These are phyloP conservation scores for Lasiodiplodia gonubiensis DNA, from an alignment of 2,329 filamentous ascomycete genomes.

Conservation along the genomic window DNA sequence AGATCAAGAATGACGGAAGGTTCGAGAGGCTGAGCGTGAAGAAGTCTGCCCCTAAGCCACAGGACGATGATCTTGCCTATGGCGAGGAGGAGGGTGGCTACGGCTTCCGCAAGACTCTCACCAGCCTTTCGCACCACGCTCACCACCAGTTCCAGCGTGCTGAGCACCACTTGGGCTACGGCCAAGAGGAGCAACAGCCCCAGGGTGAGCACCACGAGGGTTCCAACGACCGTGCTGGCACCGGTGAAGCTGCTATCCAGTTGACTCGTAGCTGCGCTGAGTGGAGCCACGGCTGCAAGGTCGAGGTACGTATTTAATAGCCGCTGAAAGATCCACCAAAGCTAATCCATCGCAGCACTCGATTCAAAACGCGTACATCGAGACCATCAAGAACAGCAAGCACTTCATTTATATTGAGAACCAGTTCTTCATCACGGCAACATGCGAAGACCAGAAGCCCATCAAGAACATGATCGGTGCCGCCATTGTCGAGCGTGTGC, in stretches of 20 bases:
- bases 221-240: constrained; percentile 16
- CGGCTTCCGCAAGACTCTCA: constrained; percentile 33
- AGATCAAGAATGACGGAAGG: constrained; percentile 58
- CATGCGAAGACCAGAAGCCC: constrained; percentile 70
- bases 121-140: constrained; percentile 25
- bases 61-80: constrained; percentile 44
- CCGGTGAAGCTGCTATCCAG: constrained; percentile 42
- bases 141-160: constrained; percentile 30
- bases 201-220: constrained; percentile 37
- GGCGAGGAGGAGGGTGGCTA: constrained; percentile 39
- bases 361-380: constrained; percentile 83
- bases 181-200: constrained; percentile 28
- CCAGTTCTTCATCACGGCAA: constrained; percentile 88
- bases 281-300: constrained; percentile 65
- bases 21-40: constrained; percentile 47
- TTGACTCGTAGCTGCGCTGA: constrained; percentile 51
- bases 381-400: constrained; percentile 69
- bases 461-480: constrained; percentile 79
- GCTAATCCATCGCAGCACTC: constrained; percentile 63
- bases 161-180: constrained; percentile 36
- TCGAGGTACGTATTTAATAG: constrained; percentile 53
- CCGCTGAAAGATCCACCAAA: not conserved
- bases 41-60: constrained; percentile 38
- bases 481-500: constrained; percentile 77
- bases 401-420: constrained; percentile 85